A percentile compares a stretch with the other conserved stretches of the same genome.
phyloP scores from a whole-genome alignment of 2,329 filamentous ascomycete species.

The Sclerotinia minor region DNA sequence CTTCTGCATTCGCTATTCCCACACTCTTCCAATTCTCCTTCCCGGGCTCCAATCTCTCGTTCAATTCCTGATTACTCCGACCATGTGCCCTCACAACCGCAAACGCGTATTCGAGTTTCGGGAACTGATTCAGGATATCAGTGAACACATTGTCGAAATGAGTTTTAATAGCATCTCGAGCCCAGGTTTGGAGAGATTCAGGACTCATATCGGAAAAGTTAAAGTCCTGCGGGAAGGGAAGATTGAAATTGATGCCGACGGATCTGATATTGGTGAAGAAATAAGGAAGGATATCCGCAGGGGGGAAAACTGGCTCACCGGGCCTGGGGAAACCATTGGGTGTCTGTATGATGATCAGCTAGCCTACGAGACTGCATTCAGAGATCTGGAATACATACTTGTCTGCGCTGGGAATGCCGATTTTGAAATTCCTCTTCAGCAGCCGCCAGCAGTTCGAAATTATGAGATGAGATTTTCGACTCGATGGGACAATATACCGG shows the following conservation, averaged over 20 bases:
- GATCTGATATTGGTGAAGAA: conserved; percentile 18
- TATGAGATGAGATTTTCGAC: neutral
- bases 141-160: neutral
- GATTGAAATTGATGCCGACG: conserved; percentile 1
- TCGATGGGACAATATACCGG: neutral
- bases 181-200: neutral
- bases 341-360: neutral
- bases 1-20: neutral
- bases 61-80: neutral
- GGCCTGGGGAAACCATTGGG: no score
- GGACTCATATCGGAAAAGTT: neutral
- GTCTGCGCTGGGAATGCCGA: fast-evolving
- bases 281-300: neutral
- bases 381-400: neutral
- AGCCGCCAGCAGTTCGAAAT: neutral
- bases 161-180: neutral
- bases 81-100: conserved; percentile 1
- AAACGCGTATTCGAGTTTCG: conserved; percentile 4
- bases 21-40: neutral
- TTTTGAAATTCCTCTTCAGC: neutral
- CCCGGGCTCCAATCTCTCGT: neutral
- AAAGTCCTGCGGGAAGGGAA: fast-evolving
- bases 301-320: neutral
- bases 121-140: neutral
- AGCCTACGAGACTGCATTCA: neutral